phyloP scores from a whole-genome alignment of 176 grass and related monocot species.

The Bothriochloa decipiens region DNA sequence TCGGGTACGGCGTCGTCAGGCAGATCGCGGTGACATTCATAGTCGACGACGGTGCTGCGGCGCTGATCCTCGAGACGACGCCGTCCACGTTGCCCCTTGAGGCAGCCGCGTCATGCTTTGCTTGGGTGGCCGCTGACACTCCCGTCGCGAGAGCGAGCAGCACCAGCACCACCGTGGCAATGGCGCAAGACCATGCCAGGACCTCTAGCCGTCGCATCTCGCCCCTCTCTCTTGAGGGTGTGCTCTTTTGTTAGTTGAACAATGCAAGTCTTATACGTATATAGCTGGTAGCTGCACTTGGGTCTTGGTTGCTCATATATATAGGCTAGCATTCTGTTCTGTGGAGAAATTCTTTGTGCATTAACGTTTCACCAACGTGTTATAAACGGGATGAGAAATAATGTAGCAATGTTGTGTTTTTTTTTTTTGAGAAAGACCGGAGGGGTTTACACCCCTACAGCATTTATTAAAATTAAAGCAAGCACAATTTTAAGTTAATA shows the following conservation, averaged over 20 bases:
- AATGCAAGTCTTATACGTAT: neutral
- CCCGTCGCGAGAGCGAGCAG: constrained; percentile 15
- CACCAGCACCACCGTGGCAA: constrained; percentile 19
- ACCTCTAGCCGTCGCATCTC: neutral
- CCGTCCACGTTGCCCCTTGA: neutral
- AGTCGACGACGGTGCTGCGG: neutral
- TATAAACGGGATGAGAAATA: too few relatives aligned
- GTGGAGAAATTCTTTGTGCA: too few relatives aligned
- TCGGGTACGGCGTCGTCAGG: constrained; percentile 58
- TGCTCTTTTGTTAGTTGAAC: neutral
- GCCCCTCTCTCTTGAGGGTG: constrained; percentile 6
- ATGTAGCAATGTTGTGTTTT: too few relatives aligned
- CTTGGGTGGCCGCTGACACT: neutral
- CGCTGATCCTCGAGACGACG: neutral
- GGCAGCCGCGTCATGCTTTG: neutral
- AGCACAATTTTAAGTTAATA: too few relatives aligned
- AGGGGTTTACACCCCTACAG: too few relatives aligned
- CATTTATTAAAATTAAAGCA: too few relatives aligned
- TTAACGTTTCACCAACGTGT: too few relatives aligned
- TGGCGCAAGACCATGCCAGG: neutral
- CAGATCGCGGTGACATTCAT: constrained; percentile 51
- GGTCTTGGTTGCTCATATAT: too few relatives aligned
- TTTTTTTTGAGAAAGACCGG: too few relatives aligned
- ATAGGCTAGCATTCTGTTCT: too few relatives aligned
- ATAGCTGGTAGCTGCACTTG: too few relatives aligned